Base-by-base conservation (phyloP, 2,329 filamentous ascomycete genomes). In the Phaeosphaeriaceae sp. region DNA sequence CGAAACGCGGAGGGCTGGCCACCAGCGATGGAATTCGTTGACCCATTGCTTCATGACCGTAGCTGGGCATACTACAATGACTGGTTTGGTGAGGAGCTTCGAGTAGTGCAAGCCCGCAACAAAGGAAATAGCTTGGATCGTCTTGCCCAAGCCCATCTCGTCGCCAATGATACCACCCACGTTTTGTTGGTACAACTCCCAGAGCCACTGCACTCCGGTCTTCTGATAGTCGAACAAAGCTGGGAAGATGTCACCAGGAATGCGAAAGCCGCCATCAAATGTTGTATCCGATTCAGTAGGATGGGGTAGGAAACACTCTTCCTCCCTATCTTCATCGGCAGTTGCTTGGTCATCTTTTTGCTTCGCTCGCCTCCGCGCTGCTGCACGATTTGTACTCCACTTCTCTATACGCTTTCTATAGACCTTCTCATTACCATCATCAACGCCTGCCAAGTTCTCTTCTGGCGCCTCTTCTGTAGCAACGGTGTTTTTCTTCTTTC, bases 91-190 rank as follows among this genome's bases (percentile, higher is more conserved):
- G 17, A 97, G 82, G 64, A 87, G 89, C 60, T 88, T 89, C 74
- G 92, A 97, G 73, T 97, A 92, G 70, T 99, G 94, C 7, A 99
- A 77, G 2, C 91, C 90, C 2, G 94, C 92, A 40, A 99, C 79
- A 63, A 96, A 96, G 0, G 91, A 87, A 42, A 90, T 89, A 37
- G 86, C 81, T 66, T 90, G 87, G 20, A 90, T 88, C 1, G 94
- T 99, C 76, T 99, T 99, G 3, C 94, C 94, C n/a, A 99, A 77
- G 1, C 95, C 94, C 94, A 99, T 99, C 73, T 99, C 94, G 67
- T 99, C 94, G 5, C 93, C 94, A 32, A 99, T 83, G 45, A 99
- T 97, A 2, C 94, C 94, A 18, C 94, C 94, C 4, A 96, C 92
- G 52, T 88, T 84, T 69, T 97, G 92, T 47, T 87, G 85, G 69